Percentiles rank a stretch among this genome's conserved stretches.
Conservation (phyloP, 441 rosid genomes). For the Gossypium schwendimanii region DNA sequence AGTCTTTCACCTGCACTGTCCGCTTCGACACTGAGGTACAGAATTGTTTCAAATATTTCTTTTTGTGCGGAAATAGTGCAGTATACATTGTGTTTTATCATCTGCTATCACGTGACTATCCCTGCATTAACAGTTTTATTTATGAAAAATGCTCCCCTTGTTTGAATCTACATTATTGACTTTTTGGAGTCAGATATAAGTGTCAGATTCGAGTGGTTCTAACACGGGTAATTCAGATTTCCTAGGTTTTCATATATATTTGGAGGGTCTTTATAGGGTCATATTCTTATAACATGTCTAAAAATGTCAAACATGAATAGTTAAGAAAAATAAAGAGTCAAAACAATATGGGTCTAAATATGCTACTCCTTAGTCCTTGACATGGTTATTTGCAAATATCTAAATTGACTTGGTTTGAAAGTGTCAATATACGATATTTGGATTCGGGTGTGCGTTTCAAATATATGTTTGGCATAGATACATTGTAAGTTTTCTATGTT, state of each 20-base stretch:
- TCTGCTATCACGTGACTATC: neutral
- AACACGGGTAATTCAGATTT: too few species aligned
- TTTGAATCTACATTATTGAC: neutral
- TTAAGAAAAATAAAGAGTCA: too few species aligned
- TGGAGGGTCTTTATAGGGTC: too few species aligned
- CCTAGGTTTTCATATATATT: too few species aligned
- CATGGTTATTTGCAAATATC: neutral
- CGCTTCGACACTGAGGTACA: conserved; percentile 96
- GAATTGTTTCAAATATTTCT: neutral
- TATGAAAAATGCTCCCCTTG: neutral
- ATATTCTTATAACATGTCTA: too few species aligned
- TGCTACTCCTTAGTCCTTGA: neutral
- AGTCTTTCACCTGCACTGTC: conserved; percentile 81
- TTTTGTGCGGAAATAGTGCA: neutral
- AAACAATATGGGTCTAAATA: neutral
- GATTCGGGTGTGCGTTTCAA: neutral
- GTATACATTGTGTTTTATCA: neutral
- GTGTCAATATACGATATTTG: too few species aligned
- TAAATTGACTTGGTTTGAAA: too few species aligned
- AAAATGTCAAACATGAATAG: too few species aligned
- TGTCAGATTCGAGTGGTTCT: too few species aligned
- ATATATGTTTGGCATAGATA: neutral
- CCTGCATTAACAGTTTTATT: neutral
- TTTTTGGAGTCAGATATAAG: too few species aligned
- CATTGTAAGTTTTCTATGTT: neutral